Percentiles rank a stretch among this genome's conserved stretches.
phyloP scores from a whole-genome alignment of 257 asterid genomes.

The Ilex aquifolium region DNA sequence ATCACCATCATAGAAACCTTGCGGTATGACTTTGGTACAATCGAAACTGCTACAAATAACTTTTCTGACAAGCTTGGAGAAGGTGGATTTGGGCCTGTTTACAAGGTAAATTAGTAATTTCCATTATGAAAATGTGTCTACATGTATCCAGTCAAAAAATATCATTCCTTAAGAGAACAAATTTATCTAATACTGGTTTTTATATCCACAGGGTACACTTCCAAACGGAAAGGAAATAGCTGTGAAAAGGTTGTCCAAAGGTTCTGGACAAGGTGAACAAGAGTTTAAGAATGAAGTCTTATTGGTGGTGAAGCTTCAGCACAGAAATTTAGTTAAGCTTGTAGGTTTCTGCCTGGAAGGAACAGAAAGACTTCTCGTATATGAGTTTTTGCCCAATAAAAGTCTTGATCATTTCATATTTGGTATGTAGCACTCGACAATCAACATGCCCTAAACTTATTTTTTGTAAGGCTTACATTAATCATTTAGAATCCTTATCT shows the following conservation, averaged over 20 bases:
- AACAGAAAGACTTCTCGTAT: slow-evolving; percentile 19
- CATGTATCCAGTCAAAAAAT: no score
- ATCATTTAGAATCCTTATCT: no score
- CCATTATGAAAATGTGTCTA: no score
- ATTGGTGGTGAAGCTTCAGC: slow-evolving; percentile 25
- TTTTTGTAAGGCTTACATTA: no score
- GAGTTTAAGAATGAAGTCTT: slow-evolving; percentile 35
- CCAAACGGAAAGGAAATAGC: slow-evolving; percentile 28
- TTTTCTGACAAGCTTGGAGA: neutral
- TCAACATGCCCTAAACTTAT: no score
- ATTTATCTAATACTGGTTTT: neutral
- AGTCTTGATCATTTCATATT: slow-evolving; percentile 31
- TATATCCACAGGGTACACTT: slow-evolving; percentile 25
- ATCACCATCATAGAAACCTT: no score
- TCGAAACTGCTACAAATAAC: neutral
- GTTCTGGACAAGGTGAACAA: slow-evolving; percentile 28
- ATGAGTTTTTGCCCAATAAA: slow-evolving; percentile 22
- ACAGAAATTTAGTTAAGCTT: slow-evolving; percentile 21
- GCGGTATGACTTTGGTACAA: neutral
- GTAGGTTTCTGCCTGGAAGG: slow-evolving; percentile 18
- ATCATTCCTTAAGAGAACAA: neutral
- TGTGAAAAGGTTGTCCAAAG: slow-evolving; percentile 24
- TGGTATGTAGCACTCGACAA: slow-evolving; percentile 12
- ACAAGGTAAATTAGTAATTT: neutral
- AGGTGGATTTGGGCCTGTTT: neutral